Conservation (phyloP, 2,329 filamentous ascomycete species). For the Sarocladiaceae sp. region DNA sequence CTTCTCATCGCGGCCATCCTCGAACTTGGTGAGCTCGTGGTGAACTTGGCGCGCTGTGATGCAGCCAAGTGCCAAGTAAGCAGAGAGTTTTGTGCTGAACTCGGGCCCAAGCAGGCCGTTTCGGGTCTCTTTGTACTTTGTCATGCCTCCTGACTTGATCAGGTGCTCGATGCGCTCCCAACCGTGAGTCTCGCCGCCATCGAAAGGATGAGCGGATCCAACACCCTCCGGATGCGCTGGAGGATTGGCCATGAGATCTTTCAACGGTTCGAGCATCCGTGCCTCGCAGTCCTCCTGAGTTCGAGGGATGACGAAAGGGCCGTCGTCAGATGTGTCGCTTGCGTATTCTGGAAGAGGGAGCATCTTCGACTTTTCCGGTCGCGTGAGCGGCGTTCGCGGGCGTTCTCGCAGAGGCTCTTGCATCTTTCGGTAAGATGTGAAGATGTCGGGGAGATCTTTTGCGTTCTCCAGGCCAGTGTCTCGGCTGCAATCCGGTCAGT, state of each 20-base stretch:
- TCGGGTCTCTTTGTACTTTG: slow-evolving; percentile 63
- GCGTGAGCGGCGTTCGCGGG: slow-evolving; percentile 54
- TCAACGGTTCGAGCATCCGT: slow-evolving; percentile 55
- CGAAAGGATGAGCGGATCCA: slow-evolving; percentile 60
- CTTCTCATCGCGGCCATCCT: slow-evolving; percentile 51
- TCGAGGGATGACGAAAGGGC: slow-evolving; percentile 61
- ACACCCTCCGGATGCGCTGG: slow-evolving; percentile 49
- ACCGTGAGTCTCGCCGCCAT: slow-evolving; percentile 61
- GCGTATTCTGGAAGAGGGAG: slow-evolving; percentile 50
- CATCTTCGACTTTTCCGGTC: slow-evolving; percentile 45
- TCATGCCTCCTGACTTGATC: slow-evolving; percentile 56
- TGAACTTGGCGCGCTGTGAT: slow-evolving; percentile 72
- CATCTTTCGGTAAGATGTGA: slow-evolving; percentile 69
- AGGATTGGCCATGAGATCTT: slow-evolving; percentile 43
- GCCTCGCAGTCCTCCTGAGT: slow-evolving; percentile 48
- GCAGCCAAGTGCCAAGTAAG: slow-evolving; percentile 67
- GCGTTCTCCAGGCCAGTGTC: slow-evolving; percentile 58
- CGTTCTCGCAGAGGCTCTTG: slow-evolving; percentile 66
- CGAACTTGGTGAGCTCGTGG: slow-evolving; percentile 60
- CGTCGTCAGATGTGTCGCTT: slow-evolving; percentile 51
- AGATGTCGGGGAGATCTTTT: slow-evolving; percentile 65
- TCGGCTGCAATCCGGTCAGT: slow-evolving; percentile 40
- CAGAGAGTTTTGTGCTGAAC: slow-evolving; percentile 73
- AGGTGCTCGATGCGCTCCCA: slow-evolving; percentile 56
- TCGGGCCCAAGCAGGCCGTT: slow-evolving; percentile 68